Evolutionary conservation across 768 basidiomycete species (phyloP), one percentile per base, ranked within the genome.

Genomic region (Russula vinacea): DNA sequence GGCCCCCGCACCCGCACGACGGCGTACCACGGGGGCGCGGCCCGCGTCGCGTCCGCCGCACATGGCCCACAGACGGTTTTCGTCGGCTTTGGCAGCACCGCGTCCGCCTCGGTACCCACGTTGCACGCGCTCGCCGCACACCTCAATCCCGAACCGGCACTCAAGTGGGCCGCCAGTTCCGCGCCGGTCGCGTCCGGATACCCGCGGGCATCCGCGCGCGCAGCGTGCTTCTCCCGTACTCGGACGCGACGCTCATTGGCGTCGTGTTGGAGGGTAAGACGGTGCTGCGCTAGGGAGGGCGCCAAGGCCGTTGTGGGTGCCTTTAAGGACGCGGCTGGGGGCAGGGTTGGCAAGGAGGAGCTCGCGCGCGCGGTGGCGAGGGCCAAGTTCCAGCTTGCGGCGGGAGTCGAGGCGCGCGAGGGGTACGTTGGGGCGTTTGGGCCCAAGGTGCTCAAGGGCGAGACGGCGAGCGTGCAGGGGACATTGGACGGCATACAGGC

Each of bases 181-280:
- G 88, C 92, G 3, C 84, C 90, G 13, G 77, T 95, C 66, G 77
- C 89, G 11, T 76, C 83, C 58, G 76, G 56, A 73, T 88, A 24
- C 86, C 86, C n/a, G 71, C 73, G 62, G 82, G 83, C 49, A 79
- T 88, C 1, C 82, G 82, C 29, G 89, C 89, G 60, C 81, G 88
- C 73, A 76, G 88, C 13, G 85, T 97, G 58, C 84, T 91, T 72
- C 79, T 94, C 14, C 87, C 90, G 16, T 98, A 98, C 78, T 92
- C 94, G 17, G 96, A 98, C 73, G 95, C 94, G 4, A 80, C 89
- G 8, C 81, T 99, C 56, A 85, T 96, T 64, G 94, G 94, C 63
- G 76, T 97, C 62, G 76, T 92, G 58, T 78, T 98, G 40, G 86
- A 90, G 72, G 92, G 86, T 7, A 79, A 42, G 88, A 86, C 26